These are phyloP conservation scores for Trypanosoma rangeli DNA, from an alignment of 208 protist genomes.

Conservation along the genomic window DNA sequence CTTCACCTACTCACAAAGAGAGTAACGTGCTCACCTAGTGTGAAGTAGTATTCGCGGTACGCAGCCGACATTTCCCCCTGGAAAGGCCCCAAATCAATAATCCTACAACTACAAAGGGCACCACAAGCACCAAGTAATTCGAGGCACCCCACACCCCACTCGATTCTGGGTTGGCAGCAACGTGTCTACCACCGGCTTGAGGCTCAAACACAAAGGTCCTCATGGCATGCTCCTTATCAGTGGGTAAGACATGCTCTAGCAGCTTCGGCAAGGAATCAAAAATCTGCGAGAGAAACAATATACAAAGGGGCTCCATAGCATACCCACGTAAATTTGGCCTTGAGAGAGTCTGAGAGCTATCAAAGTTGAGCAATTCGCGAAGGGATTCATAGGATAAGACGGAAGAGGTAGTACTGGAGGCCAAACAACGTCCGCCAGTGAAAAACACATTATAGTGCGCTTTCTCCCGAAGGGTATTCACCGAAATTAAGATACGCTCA, in stretches of 20 bases:
- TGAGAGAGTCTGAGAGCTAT: neutral
- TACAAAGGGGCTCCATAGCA: constrained; percentile 22
- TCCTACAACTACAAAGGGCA: constrained; percentile 3
- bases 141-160: neutral
- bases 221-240: neutral
- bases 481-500: neutral
- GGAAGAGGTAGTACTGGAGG: neutral
- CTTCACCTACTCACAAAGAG: no score
- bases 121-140: neutral
- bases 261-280: constrained; percentile 15
- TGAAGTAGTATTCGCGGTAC: neutral
- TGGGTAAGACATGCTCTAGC: neutral
- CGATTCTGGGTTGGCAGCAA: neutral
- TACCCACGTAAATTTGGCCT: constrained; percentile 18
- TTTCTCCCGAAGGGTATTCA: constrained; percentile 18
- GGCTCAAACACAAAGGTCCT: constrained; percentile 5
- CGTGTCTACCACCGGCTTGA: neutral
- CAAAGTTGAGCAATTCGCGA: neutral
- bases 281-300: constrained; percentile 22
- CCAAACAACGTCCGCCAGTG: constrained; percentile 1
- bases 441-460: constrained; percentile 15
- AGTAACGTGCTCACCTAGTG: neutral
- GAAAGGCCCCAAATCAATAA: constrained; percentile 7
- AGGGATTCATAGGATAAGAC: neutral
- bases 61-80: neutral